phyloP scores from a whole-genome alignment of 2,329 filamentous ascomycete genomes.

The Trichophyton benhamiae region DNA sequence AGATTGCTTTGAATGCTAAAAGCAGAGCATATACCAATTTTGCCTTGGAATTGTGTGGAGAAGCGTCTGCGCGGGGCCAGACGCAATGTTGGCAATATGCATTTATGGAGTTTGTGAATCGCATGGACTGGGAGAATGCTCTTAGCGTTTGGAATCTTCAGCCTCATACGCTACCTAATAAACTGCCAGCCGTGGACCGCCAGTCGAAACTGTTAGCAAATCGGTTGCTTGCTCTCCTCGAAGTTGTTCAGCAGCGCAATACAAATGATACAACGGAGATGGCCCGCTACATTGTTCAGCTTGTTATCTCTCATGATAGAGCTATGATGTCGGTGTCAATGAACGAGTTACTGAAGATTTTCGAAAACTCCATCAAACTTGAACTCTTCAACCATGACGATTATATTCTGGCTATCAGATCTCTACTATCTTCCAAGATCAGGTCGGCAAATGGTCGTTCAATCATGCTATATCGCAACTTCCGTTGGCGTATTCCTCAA shows the following conservation, averaged over 20 bases:
- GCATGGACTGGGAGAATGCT: slow-evolving; percentile 23
- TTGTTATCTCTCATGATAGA: slow-evolving; percentile 18
- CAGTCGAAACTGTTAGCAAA: slow-evolving; percentile 14
- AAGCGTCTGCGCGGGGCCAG: slow-evolving; percentile 24
- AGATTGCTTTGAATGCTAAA: slow-evolving; percentile 32
- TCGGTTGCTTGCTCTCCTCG: slow-evolving; percentile 16
- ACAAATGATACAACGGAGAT: slow-evolving; percentile 8
- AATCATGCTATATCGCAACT: slow-evolving; percentile 31
- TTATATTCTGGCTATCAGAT: slow-evolving; percentile 22
- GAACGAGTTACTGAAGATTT: slow-evolving; percentile 22
- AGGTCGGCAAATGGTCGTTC: slow-evolving; percentile 21
- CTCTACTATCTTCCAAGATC: slow-evolving; percentile 19
- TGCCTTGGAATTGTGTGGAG: slow-evolving; percentile 31
- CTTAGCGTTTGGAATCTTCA: slow-evolving; percentile 22
- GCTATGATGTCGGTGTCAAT: slow-evolving; percentile 20
- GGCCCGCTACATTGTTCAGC: slow-evolving; percentile 18
- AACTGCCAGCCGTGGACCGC: background rate
- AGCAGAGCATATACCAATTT: slow-evolving; percentile 22
- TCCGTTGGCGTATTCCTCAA: slow-evolving; percentile 24
- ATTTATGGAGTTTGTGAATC: slow-evolving; percentile 23
- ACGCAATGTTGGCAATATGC: slow-evolving; percentile 20
- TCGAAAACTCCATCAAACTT: slow-evolving; percentile 12
- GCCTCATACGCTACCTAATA: slow-evolving; percentile 10
- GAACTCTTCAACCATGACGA: slow-evolving; percentile 9
- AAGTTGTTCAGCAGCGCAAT: background rate